These are phyloP conservation scores for Haplographium delicatum DNA, from an alignment of 495 filamentous ascomycete genomes.

Conservation along the genomic window DNA sequence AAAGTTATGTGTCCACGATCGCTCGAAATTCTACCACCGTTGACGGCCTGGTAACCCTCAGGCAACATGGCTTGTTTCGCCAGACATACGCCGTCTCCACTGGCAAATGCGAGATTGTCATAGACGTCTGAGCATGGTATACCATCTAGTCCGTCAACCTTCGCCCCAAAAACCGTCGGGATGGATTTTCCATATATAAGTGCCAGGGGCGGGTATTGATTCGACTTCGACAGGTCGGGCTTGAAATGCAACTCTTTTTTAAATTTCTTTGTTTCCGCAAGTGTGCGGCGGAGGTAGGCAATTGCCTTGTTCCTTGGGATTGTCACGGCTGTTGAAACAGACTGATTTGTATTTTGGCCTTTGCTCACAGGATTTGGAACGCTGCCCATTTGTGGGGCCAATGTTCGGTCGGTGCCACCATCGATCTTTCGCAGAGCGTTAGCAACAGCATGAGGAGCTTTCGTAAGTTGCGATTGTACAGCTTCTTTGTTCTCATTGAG, in stretches of 20 bases:
- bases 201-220: conserved; percentile 74
- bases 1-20: conserved; percentile 84
- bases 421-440: conserved; percentile 26
- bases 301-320: conserved; percentile 30
- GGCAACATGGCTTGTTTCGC: conserved; percentile 84
- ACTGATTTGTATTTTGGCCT: conserved; percentile 24
- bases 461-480: conserved; percentile 13
- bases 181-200: conserved; percentile 86
- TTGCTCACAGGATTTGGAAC: conserved; percentile 27
- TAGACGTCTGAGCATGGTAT: conserved; percentile 78
- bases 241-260: conserved; percentile 63
- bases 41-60: conserved; percentile 65
- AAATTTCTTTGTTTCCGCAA: conserved; percentile 66
- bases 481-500: not conserved
- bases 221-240: conserved; percentile 50
- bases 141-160: conserved; percentile 57
- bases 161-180: conserved; percentile 77
- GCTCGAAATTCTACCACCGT: conserved; percentile 66
- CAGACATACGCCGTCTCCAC: conserved; percentile 86
- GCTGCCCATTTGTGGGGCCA: conserved; percentile 44
- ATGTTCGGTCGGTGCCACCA: conserved; percentile 35
- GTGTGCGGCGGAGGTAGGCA: conserved; percentile 71
- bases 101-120: conserved; percentile 80
- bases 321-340: conserved; percentile 36
- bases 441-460: conserved; percentile 24